Base-by-base conservation (phyloP, 2,329 filamentous ascomycete species). In the Trichoderma sp. region DNA sequence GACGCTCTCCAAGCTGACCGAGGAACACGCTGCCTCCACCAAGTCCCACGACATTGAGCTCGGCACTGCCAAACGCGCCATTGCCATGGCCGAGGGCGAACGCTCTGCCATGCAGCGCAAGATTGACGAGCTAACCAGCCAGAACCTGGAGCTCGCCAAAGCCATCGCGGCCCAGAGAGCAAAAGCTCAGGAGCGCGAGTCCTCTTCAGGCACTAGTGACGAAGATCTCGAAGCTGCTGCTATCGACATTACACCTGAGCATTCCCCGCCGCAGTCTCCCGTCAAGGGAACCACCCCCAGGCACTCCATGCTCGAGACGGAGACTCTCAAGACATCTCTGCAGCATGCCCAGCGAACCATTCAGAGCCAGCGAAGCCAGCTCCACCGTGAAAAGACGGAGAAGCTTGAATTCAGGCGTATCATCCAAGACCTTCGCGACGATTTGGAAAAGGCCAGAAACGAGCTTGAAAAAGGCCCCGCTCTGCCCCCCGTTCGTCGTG, bases 311-410 rank as follows among this genome's bases (percentile, higher is more conserved):
- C 87, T 99, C n/a, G 96, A 99, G 81, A 92, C 94, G 0, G 96
- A 99, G 83, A 99, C 96, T 0, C 85, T 99, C 75, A 97, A 96
- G 84, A 97, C 95, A 68, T 98, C 95, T 30, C 87, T 98, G 32
- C 92, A 94, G 75, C 96, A 99, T 80, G 95, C 96, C 50, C 96
- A 98, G 80, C 90, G 95, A 71, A 98, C 97, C 83, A 98, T 99
- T 72, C 95, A 98, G 80, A 97, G 94, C 77, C 88, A 98, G 76
- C 94, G 97, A 82, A 94, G 92, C 80, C 97, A 95, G 77, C 93
- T 98, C 61, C 95, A 99, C 81, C 92, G 96, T 39, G 96, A 99
- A 81, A 99, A 98, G 90, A 98, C 95, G 0, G 96, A 99, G 81
- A 99, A 98, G 85, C 88, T 98, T 32, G 96, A 99, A 82, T 88